Conservation (phyloP, 164 flowering plant species). For the Umbilicus rupestris region DNA sequence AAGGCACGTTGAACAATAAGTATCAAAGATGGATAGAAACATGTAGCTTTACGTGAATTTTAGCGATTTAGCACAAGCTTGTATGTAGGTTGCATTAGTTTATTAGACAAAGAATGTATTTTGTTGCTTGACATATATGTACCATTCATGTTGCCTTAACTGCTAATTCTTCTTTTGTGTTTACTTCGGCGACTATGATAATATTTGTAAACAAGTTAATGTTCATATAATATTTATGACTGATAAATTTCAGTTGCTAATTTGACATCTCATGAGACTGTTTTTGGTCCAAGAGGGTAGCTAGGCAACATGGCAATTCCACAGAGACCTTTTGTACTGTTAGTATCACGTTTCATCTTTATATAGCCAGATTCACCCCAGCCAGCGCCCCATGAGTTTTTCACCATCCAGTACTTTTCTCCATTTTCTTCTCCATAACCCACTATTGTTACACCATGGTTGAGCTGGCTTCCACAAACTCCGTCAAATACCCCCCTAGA, state of each 20-base stretch:
- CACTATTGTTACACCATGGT: background rate
- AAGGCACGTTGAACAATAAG: too few species aligned
- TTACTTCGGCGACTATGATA: too few species aligned
- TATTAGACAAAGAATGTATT: too few species aligned
- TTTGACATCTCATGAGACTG: background rate
- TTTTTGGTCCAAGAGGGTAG: background rate
- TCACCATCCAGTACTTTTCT: background rate
- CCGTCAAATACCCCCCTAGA: background rate
- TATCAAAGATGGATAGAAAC: too few species aligned
- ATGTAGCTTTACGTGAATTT: too few species aligned
- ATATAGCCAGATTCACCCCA: conserved; percentile 12
- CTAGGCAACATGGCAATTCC: background rate
- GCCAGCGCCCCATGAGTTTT: background rate
- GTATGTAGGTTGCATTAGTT: too few species aligned
- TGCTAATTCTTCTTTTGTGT: too few species aligned
- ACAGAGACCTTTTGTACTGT: background rate
- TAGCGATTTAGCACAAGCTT: too few species aligned
- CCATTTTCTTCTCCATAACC: background rate
- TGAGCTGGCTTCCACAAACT: conserved; percentile 1
- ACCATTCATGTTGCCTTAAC: too few species aligned
- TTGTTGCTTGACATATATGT: too few species aligned
- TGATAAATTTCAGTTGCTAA: background rate
- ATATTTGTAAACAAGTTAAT: too few species aligned
- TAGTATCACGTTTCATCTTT: background rate
- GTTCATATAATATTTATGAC: too few species aligned